Conservation (phyloP, 805 yeast genomes). For the Grigorovia humatica region DNA sequence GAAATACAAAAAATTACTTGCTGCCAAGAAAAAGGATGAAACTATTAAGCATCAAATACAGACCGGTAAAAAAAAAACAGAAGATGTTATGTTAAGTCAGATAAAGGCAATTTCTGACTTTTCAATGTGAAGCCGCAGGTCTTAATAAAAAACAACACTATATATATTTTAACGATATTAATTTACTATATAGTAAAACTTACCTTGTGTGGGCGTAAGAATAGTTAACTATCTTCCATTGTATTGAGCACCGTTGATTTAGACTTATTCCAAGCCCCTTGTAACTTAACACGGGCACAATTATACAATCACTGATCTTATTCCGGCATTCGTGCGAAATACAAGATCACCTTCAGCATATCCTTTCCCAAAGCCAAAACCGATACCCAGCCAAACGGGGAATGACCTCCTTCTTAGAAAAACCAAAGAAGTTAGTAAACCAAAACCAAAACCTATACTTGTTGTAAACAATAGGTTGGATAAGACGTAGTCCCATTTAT, state of each 20-base stretch:
- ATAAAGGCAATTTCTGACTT: constrained; percentile 28
- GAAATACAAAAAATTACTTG: constrained; percentile 13
- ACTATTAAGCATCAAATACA: constrained; percentile 12
- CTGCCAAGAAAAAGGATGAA: constrained; percentile 23
- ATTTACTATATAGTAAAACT: neutral
- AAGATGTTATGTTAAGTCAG: constrained; percentile 23
- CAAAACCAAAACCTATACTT: constrained; percentile 93
- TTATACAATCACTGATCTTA: constrained; percentile 63
- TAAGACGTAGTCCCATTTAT: constrained; percentile 90
- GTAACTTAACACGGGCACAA: neutral
- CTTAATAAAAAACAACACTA: neutral
- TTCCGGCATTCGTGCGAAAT: constrained; percentile 74
- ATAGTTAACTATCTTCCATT: too few relatives aligned
- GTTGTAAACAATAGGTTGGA: constrained; percentile 92
- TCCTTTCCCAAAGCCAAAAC: constrained; percentile 96
- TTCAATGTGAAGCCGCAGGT: constrained; percentile 11
- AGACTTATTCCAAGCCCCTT: neutral
- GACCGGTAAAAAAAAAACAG: constrained; percentile 19
- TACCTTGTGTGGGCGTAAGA: too few relatives aligned
- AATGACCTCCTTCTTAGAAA: constrained; percentile 88
- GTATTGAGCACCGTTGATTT: neutral
- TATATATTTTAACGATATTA: neutral
- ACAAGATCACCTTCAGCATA: constrained; percentile 97
- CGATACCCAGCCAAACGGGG: constrained; percentile 97
- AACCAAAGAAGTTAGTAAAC: constrained; percentile 84